Conservation (phyloP, 805 yeast genomes). For the Yarrowia bubula region DNA sequence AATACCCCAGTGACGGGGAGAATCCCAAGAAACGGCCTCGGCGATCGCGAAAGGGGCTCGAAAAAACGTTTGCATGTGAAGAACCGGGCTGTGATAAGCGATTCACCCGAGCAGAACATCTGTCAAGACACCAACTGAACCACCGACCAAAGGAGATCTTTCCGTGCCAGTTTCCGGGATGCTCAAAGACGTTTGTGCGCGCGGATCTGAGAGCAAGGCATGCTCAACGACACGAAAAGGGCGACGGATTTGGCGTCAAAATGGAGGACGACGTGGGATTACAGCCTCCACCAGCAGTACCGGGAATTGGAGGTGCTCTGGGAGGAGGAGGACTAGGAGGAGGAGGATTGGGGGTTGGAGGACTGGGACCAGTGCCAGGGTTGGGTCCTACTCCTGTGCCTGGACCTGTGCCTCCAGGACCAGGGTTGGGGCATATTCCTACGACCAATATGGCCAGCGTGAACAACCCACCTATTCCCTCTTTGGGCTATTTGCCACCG, state of each 20-base stretch:
- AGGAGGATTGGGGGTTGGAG: background rate
- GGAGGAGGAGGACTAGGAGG: background rate
- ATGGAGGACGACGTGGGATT: background rate
- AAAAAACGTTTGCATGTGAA: conserved; percentile 36
- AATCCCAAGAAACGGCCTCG: conserved; percentile 30
- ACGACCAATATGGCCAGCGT: conserved; percentile 16
- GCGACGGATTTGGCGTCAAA: conserved; percentile 18
- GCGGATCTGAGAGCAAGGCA: conserved; percentile 40
- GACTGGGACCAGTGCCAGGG: background rate
- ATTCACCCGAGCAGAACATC: conserved; percentile 37
- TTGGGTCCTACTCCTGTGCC: too few species aligned
- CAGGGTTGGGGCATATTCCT: conserved; percentile 10
- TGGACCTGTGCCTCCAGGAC: too few species aligned
- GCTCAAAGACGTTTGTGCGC: conserved; percentile 40
- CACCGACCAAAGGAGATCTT: conserved; percentile 41
- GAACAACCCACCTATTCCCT: conserved; percentile 1
- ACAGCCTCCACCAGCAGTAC: background rate
- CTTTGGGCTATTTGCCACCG: background rate
- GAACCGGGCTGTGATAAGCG: conserved; percentile 35
- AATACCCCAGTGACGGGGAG: conserved; percentile 26
- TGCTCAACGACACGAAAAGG: conserved; percentile 38
- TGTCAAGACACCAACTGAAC: conserved; percentile 36
- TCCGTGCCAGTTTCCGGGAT: conserved; percentile 39
- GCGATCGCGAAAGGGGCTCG: conserved; percentile 36
- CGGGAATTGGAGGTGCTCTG: background rate